Evolutionary conservation across 2,329 filamentous ascomycete species (phyloP), one percentile per base, ranked within the genome.

Genomic region (Exophiala oligosperma): DNA sequence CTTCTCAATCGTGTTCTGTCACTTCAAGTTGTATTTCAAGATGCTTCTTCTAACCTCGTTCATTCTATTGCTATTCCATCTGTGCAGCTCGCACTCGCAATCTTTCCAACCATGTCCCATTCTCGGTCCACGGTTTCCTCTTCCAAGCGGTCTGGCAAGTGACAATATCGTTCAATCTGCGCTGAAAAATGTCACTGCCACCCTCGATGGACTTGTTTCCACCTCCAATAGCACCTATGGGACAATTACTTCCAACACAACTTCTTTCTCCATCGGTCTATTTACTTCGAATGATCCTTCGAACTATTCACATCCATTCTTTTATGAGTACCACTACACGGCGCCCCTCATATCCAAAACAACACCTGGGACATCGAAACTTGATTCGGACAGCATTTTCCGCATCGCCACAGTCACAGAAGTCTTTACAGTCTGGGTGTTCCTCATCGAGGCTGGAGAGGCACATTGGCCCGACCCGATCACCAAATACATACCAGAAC

Each of bases 181-280:
- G 14, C 21, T 48, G 12, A 26, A 48, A 9, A 26, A 48, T 26
- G 28, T 24, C 46, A 48, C 46, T 26, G 23, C 4, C 9, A 26
- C 23, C 23, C 28, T 48, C 23, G 46, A 48, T 28, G 46, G 28
- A 9, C 46, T 48, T 48, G 23, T 48, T 48, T n/a, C 46, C 12
- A 48, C 46, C 28, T 21, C 21, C 23, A 26, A 26, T 14, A 48
- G 50, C 38, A 26, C 14, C 3, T 40, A 38, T 40, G 50, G 50
- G 7, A 9, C 50, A 4, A 40, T 53, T n/a, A 14, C 21, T 17
- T 52, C 23, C 49, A 41, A 53, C 21, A 44, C 32, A 3, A 57
- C 70, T 26, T 75, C 74, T 29, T 76, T 76, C 61, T 75, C 74
- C 4, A 53, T 71, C 4, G 74, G 72, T 17, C 28, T 76, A 40